Evolutionary conservation across 1,139 yeast genomes (phyloP), one percentile per base, ranked within the genome.

Genomic region (Kurtzmaniella quercitrusa): DNA sequence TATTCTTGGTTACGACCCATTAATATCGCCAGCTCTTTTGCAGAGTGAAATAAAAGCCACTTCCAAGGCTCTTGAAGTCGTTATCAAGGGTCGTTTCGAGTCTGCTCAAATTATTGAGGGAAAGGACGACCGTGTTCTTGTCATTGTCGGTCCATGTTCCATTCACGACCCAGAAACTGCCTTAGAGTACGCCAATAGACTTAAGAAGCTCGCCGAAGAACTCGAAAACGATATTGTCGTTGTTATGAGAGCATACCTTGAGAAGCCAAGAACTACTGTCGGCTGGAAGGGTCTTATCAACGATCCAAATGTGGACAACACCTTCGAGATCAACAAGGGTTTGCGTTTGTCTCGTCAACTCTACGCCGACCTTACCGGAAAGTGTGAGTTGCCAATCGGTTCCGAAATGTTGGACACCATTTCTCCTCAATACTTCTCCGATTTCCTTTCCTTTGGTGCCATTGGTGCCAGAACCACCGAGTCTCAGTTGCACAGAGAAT

Each of bases 231-330:
- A 91, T 55, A 76, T 93, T 44, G 79, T 81, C 50, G 83, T 93
- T 47, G 86, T 93, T 48, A 93, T 93, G 98, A 83, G 98, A 71
- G 98, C 98, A 3, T 93, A 93, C 72, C 76, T 93, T 58, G 98
- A 93, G 67, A 93, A 93, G 68, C 98, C 98, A 51, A 82, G 98
- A 71, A 93, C 98, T 42, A 93, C 98, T 19, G 98, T 93, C 42
- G 98, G 98, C 48, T 93, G 98, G 98, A 93, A 93, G 68, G 98
- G 97, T 51, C 76, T 93, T 55, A 91, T 93, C 58, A 93, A 93
- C 63, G 98, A 93, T 66, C 98, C 98, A 19, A 96, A 93, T 57
- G 85, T 93, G 54, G 96, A 93, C 61, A 91, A 88, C 47, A 78
- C 97, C 44, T 91, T 88, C 82, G 82, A 89, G 55, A 93, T 93